Evolutionary conservation across 257 asterid genomes (phyloP), one percentile per base, ranked within the genome.

Genomic region (Solanum gandarillasii): DNA sequence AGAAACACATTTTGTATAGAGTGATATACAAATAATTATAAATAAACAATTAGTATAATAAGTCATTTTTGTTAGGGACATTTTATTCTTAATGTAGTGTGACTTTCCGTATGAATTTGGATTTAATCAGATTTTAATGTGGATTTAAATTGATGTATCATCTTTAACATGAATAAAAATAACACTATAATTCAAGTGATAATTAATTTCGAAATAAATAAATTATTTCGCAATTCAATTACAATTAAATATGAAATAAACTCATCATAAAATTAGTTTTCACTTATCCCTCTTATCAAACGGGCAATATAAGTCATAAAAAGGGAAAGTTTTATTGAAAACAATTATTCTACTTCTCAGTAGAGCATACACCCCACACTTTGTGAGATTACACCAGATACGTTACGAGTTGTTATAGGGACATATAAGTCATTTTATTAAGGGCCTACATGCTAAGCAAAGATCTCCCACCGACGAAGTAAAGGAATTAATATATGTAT

Each of bases 381-480:
- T 12, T 12, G 21, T 68, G 21, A 27, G 5, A 68, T 68, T 29
- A 27, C 21, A 27, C 10, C 0, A 16, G 8, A 5, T 27, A 13
- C 36, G 6, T 68, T 68, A 27, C 9, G 4, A n/a, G 11, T n/a
- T 20, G 14, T 9, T 7, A 0, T 36, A 16, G 27, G 85, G 85
- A 29, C 41, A 81, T 0, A 46, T 16, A 46, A 27, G 68, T 81
- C 36, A 81, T 81, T 81, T 46, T 4, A 27, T 0, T 6, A 20
- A 20, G 65, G 21, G 0, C 11, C 2, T 55, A 55, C 6, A 14
- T 74, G 32, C 12, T 36, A 3, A 6, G 25, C 36, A 67, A 81
- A 81, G 85, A 46, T 81, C 41, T 81, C 20, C 85, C 68, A 81
- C 85, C 85, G 85, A 81, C 85, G 68, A 81, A 46, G 85, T 27